phyloP scores from a whole-genome alignment of 345 rosid genomes.

The Erysimum cheiranthoides region DNA sequence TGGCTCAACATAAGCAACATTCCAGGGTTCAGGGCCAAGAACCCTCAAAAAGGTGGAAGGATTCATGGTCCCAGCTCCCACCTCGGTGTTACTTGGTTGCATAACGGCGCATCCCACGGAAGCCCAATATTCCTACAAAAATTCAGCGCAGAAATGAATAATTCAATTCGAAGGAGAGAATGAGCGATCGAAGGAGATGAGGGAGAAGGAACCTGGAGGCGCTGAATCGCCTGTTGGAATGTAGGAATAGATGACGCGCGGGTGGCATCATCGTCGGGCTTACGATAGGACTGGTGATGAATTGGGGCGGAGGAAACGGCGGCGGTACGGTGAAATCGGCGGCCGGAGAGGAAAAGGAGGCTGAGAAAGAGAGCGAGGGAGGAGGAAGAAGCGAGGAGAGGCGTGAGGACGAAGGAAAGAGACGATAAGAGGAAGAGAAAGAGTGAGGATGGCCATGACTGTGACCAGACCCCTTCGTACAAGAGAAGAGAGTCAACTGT shows the following conservation, averaged over 20 bases:
- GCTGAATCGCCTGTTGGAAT: constrained; percentile 93
- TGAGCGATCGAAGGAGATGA: neutral
- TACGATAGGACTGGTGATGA: constrained; percentile 52
- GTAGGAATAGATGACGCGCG: constrained; percentile 58
- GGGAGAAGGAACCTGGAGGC: constrained; percentile 66
- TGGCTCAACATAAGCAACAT: constrained; percentile 95
- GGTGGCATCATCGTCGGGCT: constrained; percentile 34
- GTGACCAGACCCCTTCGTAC: constrained; percentile 2
- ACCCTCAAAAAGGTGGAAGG: constrained; percentile 89
- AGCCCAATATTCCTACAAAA: constrained; percentile 90
- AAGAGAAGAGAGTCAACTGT: constrained; percentile 1
- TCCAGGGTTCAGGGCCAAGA: constrained; percentile 99
- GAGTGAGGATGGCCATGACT: constrained; percentile 66
- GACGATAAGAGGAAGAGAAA: constrained; percentile 71
- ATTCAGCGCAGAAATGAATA: neutral
- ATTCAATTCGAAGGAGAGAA: neutral
- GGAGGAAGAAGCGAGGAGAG: constrained; percentile 46
- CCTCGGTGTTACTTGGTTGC: constrained; percentile 99
- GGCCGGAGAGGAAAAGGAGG: constrained; percentile 37
- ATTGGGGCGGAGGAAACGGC: constrained; percentile 53
- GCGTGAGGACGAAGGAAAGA: constrained; percentile 65
- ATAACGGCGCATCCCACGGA: constrained; percentile 95
- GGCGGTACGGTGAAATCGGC: constrained; percentile 45
- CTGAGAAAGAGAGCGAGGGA: constrained; percentile 36
- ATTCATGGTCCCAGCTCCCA: constrained; percentile 99